Base-by-base conservation (phyloP, 2,329 filamentous ascomycete genomes). In the Knoxdaviesia proteae region DNA sequence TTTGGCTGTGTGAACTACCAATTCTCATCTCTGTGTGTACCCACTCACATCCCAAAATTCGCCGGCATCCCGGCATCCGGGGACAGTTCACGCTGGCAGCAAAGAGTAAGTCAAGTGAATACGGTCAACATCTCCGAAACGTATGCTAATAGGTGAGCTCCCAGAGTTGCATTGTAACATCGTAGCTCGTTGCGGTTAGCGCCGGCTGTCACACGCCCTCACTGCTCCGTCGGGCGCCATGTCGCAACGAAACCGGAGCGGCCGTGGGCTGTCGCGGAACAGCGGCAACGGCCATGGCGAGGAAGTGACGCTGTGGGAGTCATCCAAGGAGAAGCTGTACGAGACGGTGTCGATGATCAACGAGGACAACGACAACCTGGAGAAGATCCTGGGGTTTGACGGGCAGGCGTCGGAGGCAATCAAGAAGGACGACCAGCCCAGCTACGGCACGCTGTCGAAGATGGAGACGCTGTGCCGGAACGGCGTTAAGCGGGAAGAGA, bases 171-270 rank as follows among this genome's bases (percentile, higher is more conserved):
- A 7, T 7, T 38, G 7, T 38, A 11, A 20, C 4, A 38, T 38
- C 36, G 29, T 20, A 2, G 29, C 34, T 20, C 20, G 3, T 3
- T 20, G 20, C 20, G 20, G 20, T 20, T 20, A 20, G 20, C 20
- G 20, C 20, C 20, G 20, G 20, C 20, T 20, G 20, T 20, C 20
- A 20, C 20, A 20, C n/a, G n/a, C 20, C 20, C 20, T 20, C 20
- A n/a, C 20, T 20, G 20, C 20, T 20, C 20, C 20, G 20, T 20
- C 20, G 2, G 9, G 8, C 51, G 47, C 50, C 43, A 65, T 64
- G 61, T 63, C 61, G 38, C 61, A 64, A 51, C 56, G 61, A 46
- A 63, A 61, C 46, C 60, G 62, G 43, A 62, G 61, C 49, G 60
- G 60, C 42, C 61, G 62, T 47, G 61, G 60, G 36, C 61, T 59